Evolutionary conservation across 768 basidiomycete genomes (phyloP).

Genomic region (Phlebiopsis flavidoalba): DNA sequence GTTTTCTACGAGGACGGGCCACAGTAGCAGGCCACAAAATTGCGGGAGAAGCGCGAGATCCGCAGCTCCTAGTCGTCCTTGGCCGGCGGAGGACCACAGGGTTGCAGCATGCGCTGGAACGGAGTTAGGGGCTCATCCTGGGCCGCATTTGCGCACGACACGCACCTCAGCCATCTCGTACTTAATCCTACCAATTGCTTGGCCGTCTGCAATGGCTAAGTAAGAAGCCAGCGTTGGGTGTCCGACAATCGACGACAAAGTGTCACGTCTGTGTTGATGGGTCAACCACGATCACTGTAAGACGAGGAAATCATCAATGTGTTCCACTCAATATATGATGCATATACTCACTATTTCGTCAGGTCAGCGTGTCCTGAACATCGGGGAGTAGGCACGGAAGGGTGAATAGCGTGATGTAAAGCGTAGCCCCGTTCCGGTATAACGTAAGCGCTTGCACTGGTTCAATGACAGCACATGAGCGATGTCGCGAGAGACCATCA

Average conservation of each 20-base stretch:
- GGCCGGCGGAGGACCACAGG: conserved; percentile 47
- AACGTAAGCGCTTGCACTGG: conserved; percentile 92
- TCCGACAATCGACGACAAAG: conserved; percentile 87
- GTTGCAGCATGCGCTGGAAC: conserved; percentile 45
- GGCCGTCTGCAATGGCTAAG: conserved; percentile 90
- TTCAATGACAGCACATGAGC: conserved; percentile 15
- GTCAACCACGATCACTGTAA: conserved; percentile 92
- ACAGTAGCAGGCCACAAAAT: background rate
- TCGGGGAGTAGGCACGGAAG: background rate
- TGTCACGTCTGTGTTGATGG: conserved; percentile 96
- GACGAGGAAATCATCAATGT: conserved; percentile 12
- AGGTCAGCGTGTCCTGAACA: conserved; percentile 91
- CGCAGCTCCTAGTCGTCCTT: conserved; percentile 10
- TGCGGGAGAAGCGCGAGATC: background rate
- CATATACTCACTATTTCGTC: conserved; percentile 79
- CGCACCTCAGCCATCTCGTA: conserved; percentile 95
- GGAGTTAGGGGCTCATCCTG: background rate
- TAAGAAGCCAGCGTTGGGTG: conserved; percentile 85
- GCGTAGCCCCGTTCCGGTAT: conserved; percentile 90
- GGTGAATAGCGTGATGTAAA: conserved; percentile 9
- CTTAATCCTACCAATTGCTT: conserved; percentile 80
- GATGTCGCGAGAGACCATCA: background rate
- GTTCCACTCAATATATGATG: background rate
- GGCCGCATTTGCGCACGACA: background rate
- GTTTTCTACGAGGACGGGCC: background rate